phyloP scores from a whole-genome alignment of 371 early-diverging fungal genomes.

The Mucor saturninus region DNA sequence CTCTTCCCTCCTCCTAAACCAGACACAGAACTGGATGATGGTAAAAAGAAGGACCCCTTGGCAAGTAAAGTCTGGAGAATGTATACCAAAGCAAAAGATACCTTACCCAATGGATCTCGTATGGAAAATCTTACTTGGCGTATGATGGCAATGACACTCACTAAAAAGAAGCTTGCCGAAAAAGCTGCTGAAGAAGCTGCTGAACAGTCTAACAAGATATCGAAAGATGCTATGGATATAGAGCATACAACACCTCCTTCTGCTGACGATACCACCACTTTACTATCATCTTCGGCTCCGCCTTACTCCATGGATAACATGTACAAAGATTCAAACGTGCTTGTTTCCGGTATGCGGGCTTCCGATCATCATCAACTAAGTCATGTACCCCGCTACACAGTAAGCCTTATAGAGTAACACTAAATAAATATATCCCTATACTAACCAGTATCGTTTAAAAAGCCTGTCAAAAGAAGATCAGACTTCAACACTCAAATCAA shows the following conservation, averaged over 20 bases:
- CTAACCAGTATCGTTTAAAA: background rate
- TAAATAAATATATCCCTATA: background rate
- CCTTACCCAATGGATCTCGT: conserved; percentile 65
- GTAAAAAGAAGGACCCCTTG: conserved; percentile 58
- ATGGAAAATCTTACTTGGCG: conserved; percentile 77
- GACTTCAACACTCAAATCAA: conserved; percentile 4
- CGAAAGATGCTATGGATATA: conserved; percentile 15
- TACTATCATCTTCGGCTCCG: conserved; percentile 40
- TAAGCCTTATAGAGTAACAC: background rate
- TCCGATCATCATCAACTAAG: background rate
- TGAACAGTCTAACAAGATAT: conserved; percentile 1
- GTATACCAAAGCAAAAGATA: conserved; percentile 73
- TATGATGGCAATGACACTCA: conserved; percentile 70
- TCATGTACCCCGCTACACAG: conserved; percentile 12
- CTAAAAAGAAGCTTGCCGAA: conserved; percentile 41
- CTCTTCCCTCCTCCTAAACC: conserved; percentile 17
- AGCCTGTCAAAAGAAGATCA: conserved; percentile 26
- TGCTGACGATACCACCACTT: conserved; percentile 30
- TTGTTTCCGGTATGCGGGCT: background rate
- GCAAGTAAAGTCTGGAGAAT: conserved; percentile 71
- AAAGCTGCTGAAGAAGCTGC: conserved; percentile 5
- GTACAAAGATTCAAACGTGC: conserved; percentile 12
- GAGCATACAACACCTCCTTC: conserved; percentile 25
- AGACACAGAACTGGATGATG: conserved; percentile 21
- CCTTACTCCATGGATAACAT: conserved; percentile 32